Conservation (phyloP, 1,284 basidiomycete species). For the Sporisorium reilianum region DNA sequence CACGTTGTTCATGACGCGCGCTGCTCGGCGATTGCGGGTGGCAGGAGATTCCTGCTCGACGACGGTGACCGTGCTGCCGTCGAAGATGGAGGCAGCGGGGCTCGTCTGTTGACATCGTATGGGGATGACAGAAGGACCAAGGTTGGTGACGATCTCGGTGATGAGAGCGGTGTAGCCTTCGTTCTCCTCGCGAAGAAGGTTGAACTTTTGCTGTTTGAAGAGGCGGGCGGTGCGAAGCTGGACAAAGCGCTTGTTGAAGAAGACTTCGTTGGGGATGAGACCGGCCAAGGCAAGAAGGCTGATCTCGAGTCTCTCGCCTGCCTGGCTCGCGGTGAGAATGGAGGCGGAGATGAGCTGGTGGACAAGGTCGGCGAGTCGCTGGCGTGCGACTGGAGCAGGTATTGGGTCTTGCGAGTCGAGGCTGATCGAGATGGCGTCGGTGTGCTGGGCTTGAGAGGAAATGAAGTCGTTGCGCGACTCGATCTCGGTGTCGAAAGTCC, state of each 20-base stretch:
- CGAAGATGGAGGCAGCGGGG: slow-evolving; percentile 12
- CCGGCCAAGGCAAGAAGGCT: slow-evolving; percentile 50
- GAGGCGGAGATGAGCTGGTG: slow-evolving; percentile 24
- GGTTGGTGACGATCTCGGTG: slow-evolving; percentile 82
- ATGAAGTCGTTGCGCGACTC: slow-evolving; percentile 54
- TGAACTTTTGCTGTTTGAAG: slow-evolving; percentile 99
- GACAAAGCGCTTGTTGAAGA: slow-evolving; percentile 58
- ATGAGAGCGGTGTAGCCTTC: slow-evolving; percentile 95
- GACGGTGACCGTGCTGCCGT: slow-evolving; percentile 31
- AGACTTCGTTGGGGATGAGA: slow-evolving; percentile 52
- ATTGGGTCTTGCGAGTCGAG: slow-evolving; percentile 17
- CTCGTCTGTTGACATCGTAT: slow-evolving; percentile 71
- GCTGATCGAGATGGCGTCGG: slow-evolving; percentile 6
- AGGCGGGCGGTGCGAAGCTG: slow-evolving; percentile 63
- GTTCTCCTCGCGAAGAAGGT: slow-evolving; percentile 93
- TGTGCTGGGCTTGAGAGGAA: background rate
- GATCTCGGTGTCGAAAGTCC: slow-evolving; percentile 62
- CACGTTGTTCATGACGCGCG: slow-evolving; percentile 64
- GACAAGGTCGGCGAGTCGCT: slow-evolving; percentile 33
- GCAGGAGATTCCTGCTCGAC: slow-evolving; percentile 51
- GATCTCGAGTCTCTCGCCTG: slow-evolving; percentile 49
- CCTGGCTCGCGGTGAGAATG: slow-evolving; percentile 18
- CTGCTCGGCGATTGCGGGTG: slow-evolving; percentile 59
- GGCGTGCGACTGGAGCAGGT: slow-evolving; percentile 27
- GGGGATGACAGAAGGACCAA: slow-evolving; percentile 77